Conservation (phyloP, 2,329 filamentous ascomycete species). For the Daldinia sp. region DNA sequence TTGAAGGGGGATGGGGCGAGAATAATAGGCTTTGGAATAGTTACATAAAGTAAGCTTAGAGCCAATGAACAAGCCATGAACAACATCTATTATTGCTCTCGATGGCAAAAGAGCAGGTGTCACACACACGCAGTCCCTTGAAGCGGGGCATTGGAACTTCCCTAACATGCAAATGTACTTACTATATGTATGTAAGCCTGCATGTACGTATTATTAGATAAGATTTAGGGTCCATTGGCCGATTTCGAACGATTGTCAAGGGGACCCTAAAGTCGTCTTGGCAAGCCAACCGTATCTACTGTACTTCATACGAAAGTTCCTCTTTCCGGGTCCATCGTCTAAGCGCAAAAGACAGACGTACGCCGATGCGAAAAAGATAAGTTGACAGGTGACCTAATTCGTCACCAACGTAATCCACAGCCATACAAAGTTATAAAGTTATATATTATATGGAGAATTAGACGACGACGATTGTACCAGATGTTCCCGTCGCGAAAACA, state of each 20-base stretch:
- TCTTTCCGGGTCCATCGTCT: not conserved
- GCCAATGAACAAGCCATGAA: not conserved
- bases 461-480: too few relatives aligned
- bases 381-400: too few relatives aligned
- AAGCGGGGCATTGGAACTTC: slow-evolving; percentile 26
- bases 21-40: slow-evolving; percentile 11
- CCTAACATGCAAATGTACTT: not conserved
- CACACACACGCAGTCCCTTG: slow-evolving; percentile 7
- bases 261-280: too few relatives aligned
- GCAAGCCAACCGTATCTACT: not conserved
- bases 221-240: slow-evolving; percentile 10
- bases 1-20: not conserved
- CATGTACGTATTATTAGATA: slow-evolving; percentile 9
- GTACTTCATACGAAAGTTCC: not conserved
- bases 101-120: slow-evolving; percentile 20
- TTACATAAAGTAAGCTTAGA: slow-evolving; percentile 19
- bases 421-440: too few relatives aligned
- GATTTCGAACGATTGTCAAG: not conserved
- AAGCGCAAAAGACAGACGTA: not conserved
- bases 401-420: too few relatives aligned
- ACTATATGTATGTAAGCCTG: not conserved
- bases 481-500: not conserved
- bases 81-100: not conserved
- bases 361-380: too few relatives aligned
- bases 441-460: too few relatives aligned